Evolutionary conservation across 2,329 filamentous ascomycete genomes (phyloP), one percentile per base, ranked within the genome.

Genomic region (Trichophyton verrucosum): DNA sequence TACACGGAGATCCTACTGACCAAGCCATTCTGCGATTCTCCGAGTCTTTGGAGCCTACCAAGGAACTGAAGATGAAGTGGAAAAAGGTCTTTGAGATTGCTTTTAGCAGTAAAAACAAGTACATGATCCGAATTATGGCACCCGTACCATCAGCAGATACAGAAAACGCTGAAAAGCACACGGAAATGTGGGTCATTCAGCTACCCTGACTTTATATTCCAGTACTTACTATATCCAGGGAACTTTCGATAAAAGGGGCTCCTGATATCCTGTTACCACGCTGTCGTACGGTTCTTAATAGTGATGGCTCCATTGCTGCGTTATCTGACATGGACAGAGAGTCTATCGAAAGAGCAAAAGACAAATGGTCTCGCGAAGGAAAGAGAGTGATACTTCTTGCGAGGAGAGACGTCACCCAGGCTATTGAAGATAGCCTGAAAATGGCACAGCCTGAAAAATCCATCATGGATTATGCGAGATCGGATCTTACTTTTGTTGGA

Each of bases 91-190:
- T 84, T 66, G 83, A 87, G 60, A 76, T 89, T 30, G 82, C 86
- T 0, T 91, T 91, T 72, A 91, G 91, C 75, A 89, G 86, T 74
- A 89, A 89, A 76, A 91, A 90, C 74, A 91, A 91, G 72, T 91
- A 85, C 69, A 91, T 90, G 83, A 81, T 91, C 60, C 80, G 83
- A 38, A 80, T 85, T 0, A 81, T 86, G 57, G 76, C 76, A 9
- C 69, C 70, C 0, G 62, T 67, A 6, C 9, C 46, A 58, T 64
- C 7, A 47, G 17, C 36, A 17, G 11, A n/a, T 13, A 33, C 11
- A 5, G 55, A 30, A 15, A 40, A 27, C 13, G 51, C 58, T 9
- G 30, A 55, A 20, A 13, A 8, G 4, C 13, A 17, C 15, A 27
- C 69, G 71, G n/a, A 71, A 74, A 42, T 77, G 76, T 33, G 68